Evolutionary conservation across 148 eudicot species (phyloP).

Genomic region (Oxyria digyna): DNA sequence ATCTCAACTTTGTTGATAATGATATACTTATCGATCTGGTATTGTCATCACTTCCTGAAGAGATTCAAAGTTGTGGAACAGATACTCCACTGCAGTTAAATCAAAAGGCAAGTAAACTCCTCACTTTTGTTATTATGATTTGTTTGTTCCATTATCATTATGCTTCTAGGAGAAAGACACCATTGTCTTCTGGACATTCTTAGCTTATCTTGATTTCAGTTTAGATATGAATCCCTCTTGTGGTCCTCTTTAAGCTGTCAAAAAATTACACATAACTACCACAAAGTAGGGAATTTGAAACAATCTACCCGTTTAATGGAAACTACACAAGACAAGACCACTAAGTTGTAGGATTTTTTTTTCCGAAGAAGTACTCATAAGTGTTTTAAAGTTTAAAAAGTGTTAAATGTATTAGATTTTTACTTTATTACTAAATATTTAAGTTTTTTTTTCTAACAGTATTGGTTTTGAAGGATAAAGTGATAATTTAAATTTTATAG

Average conservation of each 20-base stretch:
- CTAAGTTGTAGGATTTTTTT: neutral
- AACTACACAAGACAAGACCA: neutral
- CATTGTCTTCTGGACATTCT: neutral
- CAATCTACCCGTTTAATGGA: neutral
- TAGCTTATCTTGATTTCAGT: neutral
- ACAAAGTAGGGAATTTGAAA: too few relatives aligned
- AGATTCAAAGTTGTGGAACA: slow-evolving; percentile 56
- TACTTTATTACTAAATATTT: neutral
- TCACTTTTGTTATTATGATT: neutral
- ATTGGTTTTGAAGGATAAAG: neutral
- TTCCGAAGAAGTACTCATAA: neutral
- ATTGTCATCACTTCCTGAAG: slow-evolving; percentile 79
- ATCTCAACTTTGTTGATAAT: slow-evolving; percentile 50
- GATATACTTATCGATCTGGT: slow-evolving; percentile 70
- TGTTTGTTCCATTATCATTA: neutral
- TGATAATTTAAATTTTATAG: neutral
- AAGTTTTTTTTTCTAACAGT: neutral
- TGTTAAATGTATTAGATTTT: neutral
- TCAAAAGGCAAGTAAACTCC: slow-evolving; percentile 45
- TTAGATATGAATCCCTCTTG: neutral
- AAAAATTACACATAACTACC: neutral
- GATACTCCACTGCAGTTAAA: slow-evolving; percentile 55
- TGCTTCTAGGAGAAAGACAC: neutral
- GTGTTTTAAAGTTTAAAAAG: neutral
- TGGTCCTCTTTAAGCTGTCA: neutral